A percentile compares a stretch with the other conserved stretches of the same genome.
phyloP scores from a whole-genome alignment of 148 eudicot genomes.

The Persicaria tinctoria region DNA sequence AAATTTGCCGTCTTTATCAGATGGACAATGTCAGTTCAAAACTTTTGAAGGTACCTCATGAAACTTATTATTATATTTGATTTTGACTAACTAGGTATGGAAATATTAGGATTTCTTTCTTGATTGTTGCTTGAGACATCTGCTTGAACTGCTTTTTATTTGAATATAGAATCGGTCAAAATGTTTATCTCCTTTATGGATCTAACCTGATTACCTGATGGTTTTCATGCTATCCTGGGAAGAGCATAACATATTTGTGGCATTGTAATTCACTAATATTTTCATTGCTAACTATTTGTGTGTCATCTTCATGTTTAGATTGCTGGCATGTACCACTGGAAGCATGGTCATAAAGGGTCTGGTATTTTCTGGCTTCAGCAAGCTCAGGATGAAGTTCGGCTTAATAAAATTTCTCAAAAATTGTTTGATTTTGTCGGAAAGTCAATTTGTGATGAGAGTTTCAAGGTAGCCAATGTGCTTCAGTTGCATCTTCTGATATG shows the following conservation, averaged over 20 bases:
- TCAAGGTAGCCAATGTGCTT: conserved; percentile 40
- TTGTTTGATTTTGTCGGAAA: conserved; percentile 93
- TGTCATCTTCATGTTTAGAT: conserved; percentile 31
- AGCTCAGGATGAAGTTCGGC: conserved; percentile 87
- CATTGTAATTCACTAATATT: not conserved
- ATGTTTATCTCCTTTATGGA: not conserved
- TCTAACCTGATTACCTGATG: not conserved
- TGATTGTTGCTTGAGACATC: conserved; percentile 1
- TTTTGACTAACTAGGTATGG: not conserved
- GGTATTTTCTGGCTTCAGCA: conserved; percentile 98
- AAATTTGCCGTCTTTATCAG: conserved; percentile 87
- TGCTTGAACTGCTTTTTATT: not conserved
- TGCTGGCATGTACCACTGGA: conserved; percentile 93
- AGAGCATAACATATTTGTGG: not conserved
- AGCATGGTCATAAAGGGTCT: conserved; percentile 94
- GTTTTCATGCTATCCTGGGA: not conserved
- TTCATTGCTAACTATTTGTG: not conserved
- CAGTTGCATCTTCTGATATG: not conserved
- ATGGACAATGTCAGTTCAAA: conserved; percentile 60
- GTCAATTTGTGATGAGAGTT: conserved; percentile 75
- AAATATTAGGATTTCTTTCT: not conserved
- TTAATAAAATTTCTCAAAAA: conserved; percentile 77
- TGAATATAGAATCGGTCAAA: not conserved
- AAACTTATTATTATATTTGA: not conserved
- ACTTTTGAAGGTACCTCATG: conserved; percentile 72